A percentile compares a stretch with the other conserved stretches of the same genome.
These are phyloP conservation scores for Trametes versicolor DNA, from an alignment of 1,284 basidiomycete genomes.

Conservation along the genomic window DNA sequence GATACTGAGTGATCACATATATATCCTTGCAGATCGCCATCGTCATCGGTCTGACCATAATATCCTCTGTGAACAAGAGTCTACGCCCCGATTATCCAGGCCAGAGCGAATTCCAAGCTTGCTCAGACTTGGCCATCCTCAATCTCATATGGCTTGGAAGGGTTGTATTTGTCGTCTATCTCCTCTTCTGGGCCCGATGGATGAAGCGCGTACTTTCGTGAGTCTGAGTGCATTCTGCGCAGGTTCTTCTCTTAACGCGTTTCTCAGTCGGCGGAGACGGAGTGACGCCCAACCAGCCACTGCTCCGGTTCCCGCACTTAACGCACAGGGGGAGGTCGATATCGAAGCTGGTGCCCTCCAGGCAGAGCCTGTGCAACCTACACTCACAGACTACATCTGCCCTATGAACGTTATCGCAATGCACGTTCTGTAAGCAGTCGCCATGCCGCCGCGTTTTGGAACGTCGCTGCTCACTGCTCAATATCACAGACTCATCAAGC, in stretches of 20 bases:
- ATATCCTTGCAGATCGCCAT: conserved; percentile 9
- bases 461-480: background rate
- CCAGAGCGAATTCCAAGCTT: conserved; percentile 20
- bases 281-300: background rate
- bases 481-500: conserved; percentile 16
- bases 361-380: conserved; percentile 2
- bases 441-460: background rate
- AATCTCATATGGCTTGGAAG: conserved; percentile 27
- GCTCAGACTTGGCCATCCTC: conserved; percentile 22
- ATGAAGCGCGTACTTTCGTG: conserved; percentile 13
- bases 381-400: conserved; percentile 15
- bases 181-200: conserved; percentile 13
- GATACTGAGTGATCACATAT: too few species aligned
- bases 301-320: background rate
- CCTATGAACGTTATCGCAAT: conserved; percentile 17
- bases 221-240: background rate
- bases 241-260: background rate
- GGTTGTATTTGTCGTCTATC: conserved; percentile 22
- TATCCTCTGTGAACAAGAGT: conserved; percentile 21
- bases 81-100: conserved; percentile 14
- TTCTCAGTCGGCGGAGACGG: conserved; percentile 4
- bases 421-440: conserved; percentile 19
- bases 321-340: background rate
- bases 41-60: conserved; percentile 5
- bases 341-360: conserved; percentile 3